Base-by-base conservation (phyloP, 1,139 yeast species). In the Debaryomyces subglobosus region DNA sequence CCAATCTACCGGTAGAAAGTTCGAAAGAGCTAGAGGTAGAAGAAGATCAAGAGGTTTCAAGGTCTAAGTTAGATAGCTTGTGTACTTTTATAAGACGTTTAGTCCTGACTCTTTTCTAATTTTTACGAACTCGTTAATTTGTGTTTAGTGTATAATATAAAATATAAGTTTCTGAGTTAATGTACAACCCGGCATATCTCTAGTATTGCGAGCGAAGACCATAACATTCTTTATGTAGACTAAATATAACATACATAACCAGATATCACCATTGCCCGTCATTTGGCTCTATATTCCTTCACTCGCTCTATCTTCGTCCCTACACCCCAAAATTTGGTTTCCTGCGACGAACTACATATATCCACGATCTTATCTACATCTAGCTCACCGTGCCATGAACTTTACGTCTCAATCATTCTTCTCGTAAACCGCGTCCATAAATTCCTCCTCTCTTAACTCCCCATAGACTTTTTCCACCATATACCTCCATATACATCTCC, bases 21-120 rank as follows among this genome's bases (percentile, higher is more conserved):
- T 94, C 85, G 99, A 95, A 86, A 90, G 95, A 81, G 99, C 97
- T 71, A 94, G 99, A 89, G 99, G 99, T 86, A 95, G 89, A 80
- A 87, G 99, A 85, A 87, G 84, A 78, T 92, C 98, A 64, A 90
- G 96, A 86, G 99, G 97, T 84, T 94, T 94, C 99, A 94, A 94
- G 89, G 99, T 95, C 81, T 94, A 94, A 90, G 69, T 65, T 69
- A 67, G 61, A 58, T 64, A 53, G 46, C 48, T 43, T 48, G 39
- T 43, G 27, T 39, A 39, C 33, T 39, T 39, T 18, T 41, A 24
- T 45, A 39, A 41, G 43, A 34, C 41, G 46, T 44, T 39, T 40
- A 49, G 45, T 50, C 38, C 38, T 51, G 45, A 40, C 44, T 47
- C 45, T 51, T 50, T 13, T 30, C 34, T 48, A 46, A 37, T 46